Evolutionary conservation across 345 rosid species (phyloP).

Genomic region (Jatropha curcas): DNA sequence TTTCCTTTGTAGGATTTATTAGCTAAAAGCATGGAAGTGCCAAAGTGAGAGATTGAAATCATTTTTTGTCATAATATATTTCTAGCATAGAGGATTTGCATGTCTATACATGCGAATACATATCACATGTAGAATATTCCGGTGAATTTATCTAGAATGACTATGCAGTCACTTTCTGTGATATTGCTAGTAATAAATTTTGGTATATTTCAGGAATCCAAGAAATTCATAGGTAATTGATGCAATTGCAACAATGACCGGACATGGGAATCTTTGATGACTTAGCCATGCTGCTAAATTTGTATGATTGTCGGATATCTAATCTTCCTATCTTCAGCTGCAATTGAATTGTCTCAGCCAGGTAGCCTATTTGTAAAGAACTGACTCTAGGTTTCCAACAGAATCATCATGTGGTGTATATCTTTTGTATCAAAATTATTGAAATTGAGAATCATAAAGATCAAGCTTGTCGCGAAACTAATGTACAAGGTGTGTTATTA

Average conservation of each 20-base stretch:
- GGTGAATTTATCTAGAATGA: not conserved
- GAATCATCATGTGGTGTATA: conserved; percentile 1
- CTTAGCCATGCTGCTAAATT: not conserved
- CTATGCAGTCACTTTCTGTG: not conserved
- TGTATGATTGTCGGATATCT: not conserved
- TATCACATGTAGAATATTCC: not conserved
- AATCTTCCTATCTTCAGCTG: not conserved
- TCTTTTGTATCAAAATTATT: not conserved
- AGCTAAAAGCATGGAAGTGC: too few relatives aligned
- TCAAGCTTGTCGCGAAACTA: not conserved
- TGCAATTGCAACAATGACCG: not conserved
- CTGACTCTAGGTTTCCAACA: conserved; percentile 3
- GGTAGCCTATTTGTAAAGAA: conserved; percentile 13
- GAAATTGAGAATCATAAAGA: not conserved
- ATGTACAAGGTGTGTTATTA: not conserved
- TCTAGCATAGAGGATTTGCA: not conserved
- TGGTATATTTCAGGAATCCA: not conserved
- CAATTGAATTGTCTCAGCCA: not conserved
- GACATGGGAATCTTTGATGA: not conserved
- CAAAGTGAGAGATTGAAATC: too few relatives aligned
- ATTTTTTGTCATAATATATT: too few relatives aligned
- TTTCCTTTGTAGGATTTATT: too few relatives aligned
- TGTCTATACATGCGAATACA: too few relatives aligned
- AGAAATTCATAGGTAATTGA: conserved; percentile 9
- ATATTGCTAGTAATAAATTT: not conserved